Evolutionary conservation across 164 flowering plant species (phyloP).

Genomic region (Vitis cinerea): DNA sequence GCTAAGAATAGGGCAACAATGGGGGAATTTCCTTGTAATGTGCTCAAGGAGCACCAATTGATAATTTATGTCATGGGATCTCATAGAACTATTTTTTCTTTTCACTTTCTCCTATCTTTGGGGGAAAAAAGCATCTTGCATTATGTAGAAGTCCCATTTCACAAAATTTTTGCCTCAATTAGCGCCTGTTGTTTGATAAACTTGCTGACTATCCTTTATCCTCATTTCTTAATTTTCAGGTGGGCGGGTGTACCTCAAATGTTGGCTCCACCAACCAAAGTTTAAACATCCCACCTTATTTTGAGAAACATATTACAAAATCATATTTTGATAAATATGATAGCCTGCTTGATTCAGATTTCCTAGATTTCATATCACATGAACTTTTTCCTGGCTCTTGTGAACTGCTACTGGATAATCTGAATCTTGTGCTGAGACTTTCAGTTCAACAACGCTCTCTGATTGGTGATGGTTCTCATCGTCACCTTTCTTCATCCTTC

Average conservation of each 20-base stretch:
- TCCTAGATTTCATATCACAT: constrained; percentile 31
- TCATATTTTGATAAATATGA: constrained; percentile 49
- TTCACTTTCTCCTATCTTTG: too few relatives aligned
- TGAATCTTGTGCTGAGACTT: constrained; percentile 18
- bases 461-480: constrained; percentile 93
- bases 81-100: neutral
- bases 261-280: neutral
- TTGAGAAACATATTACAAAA: constrained; percentile 37
- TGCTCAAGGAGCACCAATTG: too few relatives aligned
- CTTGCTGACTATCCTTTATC: neutral
- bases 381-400: constrained; percentile 31
- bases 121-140: neutral
- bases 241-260: neutral
- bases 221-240: constrained; percentile 13
- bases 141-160: neutral
- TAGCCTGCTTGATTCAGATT: constrained; percentile 39
- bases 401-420: constrained; percentile 16
- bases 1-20: too few relatives aligned
- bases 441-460: constrained; percentile 39
- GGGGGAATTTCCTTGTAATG: too few relatives aligned
- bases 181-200: neutral
- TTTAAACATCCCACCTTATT: neutral
- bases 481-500: constrained; percentile 52
- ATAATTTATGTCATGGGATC: too few relatives aligned
- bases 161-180: neutral